Base-by-base conservation (phyloP, 2,329 filamentous ascomycete species). In the Metarhizium humberi region DNA sequence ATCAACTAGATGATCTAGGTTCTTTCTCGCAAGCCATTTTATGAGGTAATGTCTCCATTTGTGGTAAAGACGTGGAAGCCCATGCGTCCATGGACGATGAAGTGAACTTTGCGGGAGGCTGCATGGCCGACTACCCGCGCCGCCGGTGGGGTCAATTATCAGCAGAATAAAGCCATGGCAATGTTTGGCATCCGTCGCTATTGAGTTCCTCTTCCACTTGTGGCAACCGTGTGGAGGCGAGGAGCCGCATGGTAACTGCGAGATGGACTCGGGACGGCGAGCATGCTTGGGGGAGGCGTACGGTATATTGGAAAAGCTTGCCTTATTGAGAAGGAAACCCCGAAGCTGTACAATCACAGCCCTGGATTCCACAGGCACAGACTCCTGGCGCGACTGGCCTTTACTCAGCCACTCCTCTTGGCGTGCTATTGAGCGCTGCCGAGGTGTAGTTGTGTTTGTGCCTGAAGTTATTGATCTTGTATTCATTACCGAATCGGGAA, bases 401-500 rank as follows among this genome's bases (percentile, higher is more conserved):
- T 16, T 8, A 14, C 11, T 11, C 7, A 48, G 45, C 20, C 45
- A 30, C 30, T 4, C 18, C 11, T 14, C 11, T 3, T 30, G 45
- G 45, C 20, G 20, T 48, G 20, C 25, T 48, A 48, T 48, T 48
- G 45, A 48, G 45, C 20, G 4, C 6, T 4, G 45, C 6, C 30
- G 13, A 16, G 20, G 13, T 29, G 14, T 13, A 3, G 45, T 29
- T 16, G 18, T 48, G 45, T 48, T 48, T 32, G 45, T 30, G 11
- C 45, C 45, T 30, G 45, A 13, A 42, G 25, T 54, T 56, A 59
- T 63, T 64, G 62, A 64, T 52, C 58, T 56, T 62, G 57, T 64
- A 64, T 64, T 65, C 55, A 65, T 36, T 52, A 52, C 63, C 62
- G 52, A 58, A 64, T 59, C 32, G 49, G 62, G 62, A 36, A 63